Evolutionary conservation across 805 yeast genomes (phyloP), one percentile per base, ranked within the genome.

Genomic region (Wickerhamomyces silvicola): DNA sequence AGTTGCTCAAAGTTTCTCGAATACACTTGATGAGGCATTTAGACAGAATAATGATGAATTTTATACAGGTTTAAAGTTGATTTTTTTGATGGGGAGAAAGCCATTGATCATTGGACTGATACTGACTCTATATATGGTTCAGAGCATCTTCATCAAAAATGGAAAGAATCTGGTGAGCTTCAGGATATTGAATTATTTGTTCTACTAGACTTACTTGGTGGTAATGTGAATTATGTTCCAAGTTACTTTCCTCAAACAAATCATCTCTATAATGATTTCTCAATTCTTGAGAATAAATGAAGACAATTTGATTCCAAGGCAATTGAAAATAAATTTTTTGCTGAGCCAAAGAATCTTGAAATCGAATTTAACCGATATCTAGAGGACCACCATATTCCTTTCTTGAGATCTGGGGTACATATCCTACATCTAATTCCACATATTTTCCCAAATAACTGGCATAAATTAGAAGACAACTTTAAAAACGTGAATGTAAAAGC

Each of bases 71-170:
- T 27, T 73, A 4, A 71, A 68, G 41, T 73, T 7, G 53, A 75
- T 0, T 75, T 75, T 41, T 71, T 73, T 32, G 81, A 75, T 40
- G 81, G 81, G 4, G 81, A 75, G 45, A 81, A 75, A 44, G 79
- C 81, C 0, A 38, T 72, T n/a, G 55, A 54, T 3, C 44, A 56
- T n/a, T 75, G 81, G 81, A 46, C 66, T 2, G 59, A 54, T 7
- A 45, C 54, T 0, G 81, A 75, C 38, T 73, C 79, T 1, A 55
- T 73, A 2, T 75, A 75, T 43, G 81, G 81, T 0, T 66, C 81
- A 0, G 60, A 66, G 12, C 70, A 69, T 35, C 47, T 73, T 19
- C 77, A 76, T 7, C 41, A 46, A 1, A 33, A 42, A 19, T 66
- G 70, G 70, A 42, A 45, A 6, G 24, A 36, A 6, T 41, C 46